Base-by-base conservation (phyloP, 108 stramenopile genomes). In the Epithemia pelagica region DNA sequence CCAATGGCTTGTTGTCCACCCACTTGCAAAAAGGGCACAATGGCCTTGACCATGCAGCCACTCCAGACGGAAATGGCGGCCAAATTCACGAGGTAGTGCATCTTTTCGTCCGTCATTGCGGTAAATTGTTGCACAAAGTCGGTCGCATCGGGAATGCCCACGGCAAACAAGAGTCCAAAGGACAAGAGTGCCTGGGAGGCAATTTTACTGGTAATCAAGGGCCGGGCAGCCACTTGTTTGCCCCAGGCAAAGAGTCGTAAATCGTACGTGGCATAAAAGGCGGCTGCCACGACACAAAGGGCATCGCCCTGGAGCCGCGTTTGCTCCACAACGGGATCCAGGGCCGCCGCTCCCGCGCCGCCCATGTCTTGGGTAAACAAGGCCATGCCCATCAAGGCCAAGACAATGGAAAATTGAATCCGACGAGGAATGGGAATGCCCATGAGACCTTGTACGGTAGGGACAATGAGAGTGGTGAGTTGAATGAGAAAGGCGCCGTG, bases 401-500 rank as follows among this genome's bases (percentile, higher is more conserved):
- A 68, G 15, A 64, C 78, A 25, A 90, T 73, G 2, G 84, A 74
- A 28, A 72, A 52, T 74, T 79, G 77, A 59, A 90, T 83, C 57
- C 82, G 70, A 27, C 31, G 71, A 1, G 89, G 86, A 61, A 90
- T 90, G 7, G 82, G 80, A n/a, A 85, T 86, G 21, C 84, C 84
- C 59, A 74, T 78, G 21, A 85, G 30, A 18, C 84, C 89, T 69
- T 87, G 84, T 10, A 64, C 75, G 25, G 67, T 62, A 21, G 89
- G 89, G 62, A 90, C 89, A 59, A 90, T 81, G 52, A 90, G 66
- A 28, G 89, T 90, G 18, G 89, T 90, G 28, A 90, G 59, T 73
- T 90, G 89, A 46, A 90, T 87, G 8, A 90, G 65, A 59, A 90
- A 81, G 10, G 86, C 88, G n/a, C 85, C 88, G 71, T 89, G 88